Evolutionary conservation across 306 rosid genomes (phyloP), one percentile per base, ranked within the genome.

Genomic region (Fragaria vesca): DNA sequence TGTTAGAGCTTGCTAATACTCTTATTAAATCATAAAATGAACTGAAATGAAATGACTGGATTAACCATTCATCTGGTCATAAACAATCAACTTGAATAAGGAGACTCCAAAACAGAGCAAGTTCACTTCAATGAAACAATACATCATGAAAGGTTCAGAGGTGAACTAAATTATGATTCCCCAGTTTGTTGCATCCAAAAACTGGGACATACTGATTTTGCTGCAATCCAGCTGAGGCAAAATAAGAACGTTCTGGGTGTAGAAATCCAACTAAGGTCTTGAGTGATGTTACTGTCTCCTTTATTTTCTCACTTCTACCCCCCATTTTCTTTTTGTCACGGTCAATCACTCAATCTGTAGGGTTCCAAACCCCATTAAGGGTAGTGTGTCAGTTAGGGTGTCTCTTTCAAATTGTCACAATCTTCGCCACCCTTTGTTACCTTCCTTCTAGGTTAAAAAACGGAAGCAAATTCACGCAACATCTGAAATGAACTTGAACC

Each of bases 281-380:
- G 24, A 65, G 46, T 65, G 47, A 66, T 36, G 70, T 36, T 17
- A 66, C 70, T 66, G 70, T 66, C 7, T 66, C 47, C 47, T 8
- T 66, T 36, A 38, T 34, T 32, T 66, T 34, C 24, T 5, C 3
- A 3, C 17, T 26, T 34, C 12, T 34, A 16, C 17, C 47, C 43
- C 18, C 9, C 3, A 11, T 46, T 2, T 46, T 12, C 5, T 34
- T 34, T 34, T 9, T 2, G 12, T 17, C 16, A 40, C 51, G 20
- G 43, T 20, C 48, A 3, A 32, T 32, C 36, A 32, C 36, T 32
- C 36, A 32, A 67, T 40, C 50, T n/a, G 51, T n/a, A 16, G 72
- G 72, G 32, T 16, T 18, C 13, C 32, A 68, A 68, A 42, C 18
- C 7, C 72, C 51, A 68, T 42, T 42, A 68, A 1, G 12, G 17